phyloP scores from a whole-genome alignment of 192 early-diverging fungal genomes.

The Coemansia sp. region DNA sequence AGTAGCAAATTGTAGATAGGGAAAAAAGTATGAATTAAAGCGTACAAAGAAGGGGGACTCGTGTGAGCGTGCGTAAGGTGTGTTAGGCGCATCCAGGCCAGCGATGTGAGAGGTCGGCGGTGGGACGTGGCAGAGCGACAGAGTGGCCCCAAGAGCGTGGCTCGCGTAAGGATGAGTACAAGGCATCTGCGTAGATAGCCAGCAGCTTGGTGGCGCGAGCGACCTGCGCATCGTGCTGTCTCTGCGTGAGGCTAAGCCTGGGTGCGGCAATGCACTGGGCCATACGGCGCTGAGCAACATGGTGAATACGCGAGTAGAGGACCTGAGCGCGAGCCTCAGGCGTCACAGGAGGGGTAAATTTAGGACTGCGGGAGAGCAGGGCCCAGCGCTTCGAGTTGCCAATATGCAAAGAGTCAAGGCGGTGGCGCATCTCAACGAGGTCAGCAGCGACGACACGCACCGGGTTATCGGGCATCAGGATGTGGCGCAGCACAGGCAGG shows the following conservation, averaged over 20 bases:
- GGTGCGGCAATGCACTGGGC: slow-evolving; percentile 35
- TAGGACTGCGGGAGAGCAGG: slow-evolving; percentile 25
- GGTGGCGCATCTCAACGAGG: slow-evolving; percentile 50
- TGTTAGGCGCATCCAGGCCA: neutral
- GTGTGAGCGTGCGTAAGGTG: neutral
- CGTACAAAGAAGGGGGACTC: slow-evolving; percentile 1
- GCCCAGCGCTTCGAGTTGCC: slow-evolving; percentile 29
- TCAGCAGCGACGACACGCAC: slow-evolving; percentile 41
- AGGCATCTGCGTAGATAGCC: slow-evolving; percentile 27
- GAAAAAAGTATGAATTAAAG: slow-evolving; percentile 5
- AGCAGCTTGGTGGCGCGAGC: slow-evolving; percentile 40
- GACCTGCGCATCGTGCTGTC: slow-evolving; percentile 45
- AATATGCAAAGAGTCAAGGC: slow-evolving; percentile 34
- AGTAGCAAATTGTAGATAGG: neutral
- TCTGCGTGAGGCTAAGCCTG: slow-evolving; percentile 33
- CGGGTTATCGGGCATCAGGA: slow-evolving; percentile 39
- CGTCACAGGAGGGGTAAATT: neutral
- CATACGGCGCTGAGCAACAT: slow-evolving; percentile 35
- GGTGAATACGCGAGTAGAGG: slow-evolving; percentile 28
- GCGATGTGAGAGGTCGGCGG: neutral
- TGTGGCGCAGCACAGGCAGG: slow-evolving; percentile 34
- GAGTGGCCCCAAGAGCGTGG: slow-evolving; percentile 50
- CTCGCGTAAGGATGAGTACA: slow-evolving; percentile 41
- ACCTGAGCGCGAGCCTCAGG: slow-evolving; percentile 17
- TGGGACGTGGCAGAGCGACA: slow-evolving; percentile 31